These are phyloP conservation scores for Clitocybe nebularis DNA, from an alignment of 1,284 basidiomycete species.

Conservation along the genomic window DNA sequence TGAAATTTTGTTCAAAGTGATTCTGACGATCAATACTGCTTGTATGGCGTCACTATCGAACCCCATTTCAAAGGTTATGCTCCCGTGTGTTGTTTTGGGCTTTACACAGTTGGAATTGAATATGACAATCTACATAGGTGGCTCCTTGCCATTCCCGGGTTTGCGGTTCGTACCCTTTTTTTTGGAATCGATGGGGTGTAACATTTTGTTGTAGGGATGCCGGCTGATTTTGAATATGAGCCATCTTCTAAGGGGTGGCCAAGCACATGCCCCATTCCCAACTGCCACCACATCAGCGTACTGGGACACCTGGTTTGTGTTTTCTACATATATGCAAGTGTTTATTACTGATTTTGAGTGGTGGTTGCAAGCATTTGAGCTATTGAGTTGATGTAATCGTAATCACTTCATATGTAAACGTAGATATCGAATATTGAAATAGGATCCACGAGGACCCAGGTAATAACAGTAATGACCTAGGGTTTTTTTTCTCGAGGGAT, in stretches of 20 bases:
- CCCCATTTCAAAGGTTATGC: conserved; percentile 19
- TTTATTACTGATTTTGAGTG: too few species aligned
- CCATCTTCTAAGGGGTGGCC: conserved; percentile 20
- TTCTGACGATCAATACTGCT: conserved; percentile 17
- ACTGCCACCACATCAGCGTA: too few species aligned
- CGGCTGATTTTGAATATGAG: conserved; percentile 22
- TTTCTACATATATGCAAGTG: too few species aligned
- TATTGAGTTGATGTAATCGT: too few species aligned
- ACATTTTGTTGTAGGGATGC: conserved; percentile 12
- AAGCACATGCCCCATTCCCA: too few species aligned
- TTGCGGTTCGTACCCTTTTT: conserved; percentile 20
- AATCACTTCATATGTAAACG: too few species aligned
- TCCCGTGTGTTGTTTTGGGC: conserved; percentile 14
- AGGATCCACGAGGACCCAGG: too few species aligned
- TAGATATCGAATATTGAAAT: too few species aligned
- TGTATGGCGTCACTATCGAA: conserved; percentile 17
- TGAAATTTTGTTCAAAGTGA: conserved; percentile 10
- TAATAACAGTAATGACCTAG: too few species aligned
- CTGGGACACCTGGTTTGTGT: too few species aligned
- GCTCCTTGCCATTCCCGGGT: conserved; percentile 23
- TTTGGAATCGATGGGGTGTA: background rate
- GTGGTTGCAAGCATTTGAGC: too few species aligned
- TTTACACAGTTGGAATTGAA: background rate
- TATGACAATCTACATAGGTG: conserved; percentile 14
- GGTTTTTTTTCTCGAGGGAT: too few species aligned